These are phyloP conservation scores for Fragilaria crotonensis DNA, from an alignment of 108 stramenopile species.

Conservation along the genomic window DNA sequence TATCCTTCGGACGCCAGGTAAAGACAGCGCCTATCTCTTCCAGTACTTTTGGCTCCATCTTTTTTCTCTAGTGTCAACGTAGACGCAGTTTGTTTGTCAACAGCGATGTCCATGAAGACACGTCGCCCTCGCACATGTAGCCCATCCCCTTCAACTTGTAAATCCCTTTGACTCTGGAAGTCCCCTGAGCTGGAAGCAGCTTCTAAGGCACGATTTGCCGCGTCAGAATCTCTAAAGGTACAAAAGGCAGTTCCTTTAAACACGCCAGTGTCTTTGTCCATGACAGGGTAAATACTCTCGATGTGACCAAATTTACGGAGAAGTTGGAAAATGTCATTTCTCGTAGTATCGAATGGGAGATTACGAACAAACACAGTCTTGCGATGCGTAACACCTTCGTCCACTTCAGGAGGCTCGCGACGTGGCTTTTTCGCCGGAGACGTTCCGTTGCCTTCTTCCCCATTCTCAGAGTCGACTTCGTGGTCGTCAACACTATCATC, in stretches of 20 bases:
- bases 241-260: conserved; percentile 89
- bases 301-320: conserved; percentile 82
- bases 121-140: conserved; percentile 46
- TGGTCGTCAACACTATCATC: conserved; percentile 32
- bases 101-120: conserved; percentile 67
- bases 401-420: conserved; percentile 10
- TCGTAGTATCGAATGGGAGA: conserved; percentile 91
- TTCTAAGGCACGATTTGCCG: conserved; percentile 10
- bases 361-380: conserved; percentile 86
- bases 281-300: conserved; percentile 80
- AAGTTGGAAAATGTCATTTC: conserved; percentile 74
- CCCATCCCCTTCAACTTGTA: conserved; percentile 16
- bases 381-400: conserved; percentile 22
- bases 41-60: conserved; percentile 42
- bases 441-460: not conserved
- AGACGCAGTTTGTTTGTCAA: conserved; percentile 65
- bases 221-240: conserved; percentile 41
- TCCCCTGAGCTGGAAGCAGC: conserved; percentile 13
- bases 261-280: conserved; percentile 73
- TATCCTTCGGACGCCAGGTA: conserved; percentile 93
- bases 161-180: conserved; percentile 15
- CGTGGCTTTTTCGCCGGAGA: conserved; percentile 5
- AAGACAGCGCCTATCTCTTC: conserved; percentile 89
- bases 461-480: conserved; percentile 10
- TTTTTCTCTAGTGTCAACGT: conserved; percentile 55